Percentiles rank a stretch among this genome's conserved stretches.
These are phyloP conservation scores for Bacidia gigantensis DNA, from an alignment of 495 filamentous ascomycete genomes.

Conservation along the genomic window DNA sequence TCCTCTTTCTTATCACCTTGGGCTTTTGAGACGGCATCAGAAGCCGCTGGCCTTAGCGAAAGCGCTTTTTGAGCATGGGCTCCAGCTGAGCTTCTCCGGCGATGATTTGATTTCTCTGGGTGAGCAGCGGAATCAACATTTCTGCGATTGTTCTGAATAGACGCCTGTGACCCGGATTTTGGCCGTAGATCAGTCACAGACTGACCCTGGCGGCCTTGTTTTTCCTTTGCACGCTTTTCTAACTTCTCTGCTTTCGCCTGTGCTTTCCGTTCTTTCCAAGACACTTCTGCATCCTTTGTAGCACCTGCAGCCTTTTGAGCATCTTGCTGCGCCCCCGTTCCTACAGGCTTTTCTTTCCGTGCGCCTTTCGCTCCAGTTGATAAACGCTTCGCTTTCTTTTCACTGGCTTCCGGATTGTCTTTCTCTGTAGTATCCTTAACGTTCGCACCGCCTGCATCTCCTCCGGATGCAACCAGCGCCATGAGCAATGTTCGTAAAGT, in stretches of 20 bases:
- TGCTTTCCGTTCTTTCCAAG: conserved; percentile 59
- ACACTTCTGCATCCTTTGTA: conserved; percentile 35
- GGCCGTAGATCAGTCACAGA: conserved; percentile 22
- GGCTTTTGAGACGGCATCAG: conserved; percentile 29
- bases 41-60: conserved; percentile 8
- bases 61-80: conserved; percentile 11
- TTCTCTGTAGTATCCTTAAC: neutral
- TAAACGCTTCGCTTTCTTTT: neutral
- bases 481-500: neutral
- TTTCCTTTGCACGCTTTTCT: conserved; percentile 53
- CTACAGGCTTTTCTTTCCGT: conserved; percentile 14
- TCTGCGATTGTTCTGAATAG: conserved; percentile 30
- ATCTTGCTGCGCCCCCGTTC: conserved; percentile 24
- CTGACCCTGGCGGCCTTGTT: conserved; percentile 23
- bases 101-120: conserved; percentile 16
- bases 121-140: conserved; percentile 15
- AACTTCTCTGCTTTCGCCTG: conserved; percentile 67
- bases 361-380: neutral
- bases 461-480: neutral
- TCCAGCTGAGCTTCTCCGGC: conserved; percentile 12
- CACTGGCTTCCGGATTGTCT: neutral
- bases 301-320: conserved; percentile 14
- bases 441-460: neutral
- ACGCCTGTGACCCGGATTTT: conserved; percentile 19
- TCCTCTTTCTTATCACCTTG: conserved; percentile 44